Evolutionary conservation across 768 basidiomycete species (phyloP).

Genomic region (Lentinula sp.): DNA sequence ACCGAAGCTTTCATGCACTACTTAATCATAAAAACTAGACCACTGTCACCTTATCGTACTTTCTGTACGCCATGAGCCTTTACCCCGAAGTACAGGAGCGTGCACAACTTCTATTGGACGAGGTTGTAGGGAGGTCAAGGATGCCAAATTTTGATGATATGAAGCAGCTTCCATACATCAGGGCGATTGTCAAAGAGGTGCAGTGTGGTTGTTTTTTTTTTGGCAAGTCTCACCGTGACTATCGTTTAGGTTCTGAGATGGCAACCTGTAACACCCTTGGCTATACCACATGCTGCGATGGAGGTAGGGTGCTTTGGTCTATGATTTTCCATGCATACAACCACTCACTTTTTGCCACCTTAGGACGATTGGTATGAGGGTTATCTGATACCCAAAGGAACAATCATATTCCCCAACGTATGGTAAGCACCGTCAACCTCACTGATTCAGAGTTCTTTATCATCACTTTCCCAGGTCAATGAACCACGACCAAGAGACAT

Average conservation of each 20-base stretch:
- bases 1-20: neutral
- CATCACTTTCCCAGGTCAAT: neutral
- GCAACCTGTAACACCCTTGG: neutral
- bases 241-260: neutral
- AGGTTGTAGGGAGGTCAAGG: neutral
- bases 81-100: neutral
- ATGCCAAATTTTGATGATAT: neutral
- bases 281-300: neutral
- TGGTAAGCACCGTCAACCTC: neutral
- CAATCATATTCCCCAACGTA: neutral
- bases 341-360: neutral
- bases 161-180: neutral
- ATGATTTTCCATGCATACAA: too few species aligned
- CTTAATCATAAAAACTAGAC: neutral
- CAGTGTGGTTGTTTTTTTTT: too few species aligned
- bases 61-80: neutral
- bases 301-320: neutral
- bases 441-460: neutral
- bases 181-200: conserved; percentile 1
- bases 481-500: neutral
- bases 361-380: conserved; percentile 4
- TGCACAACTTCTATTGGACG: neutral
- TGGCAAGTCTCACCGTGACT: too few species aligned
- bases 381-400: neutral
- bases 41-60: neutral